These are phyloP conservation scores for Trichophyton verrucosum DNA, from an alignment of 2,329 filamentous ascomycete species.

Conservation along the genomic window DNA sequence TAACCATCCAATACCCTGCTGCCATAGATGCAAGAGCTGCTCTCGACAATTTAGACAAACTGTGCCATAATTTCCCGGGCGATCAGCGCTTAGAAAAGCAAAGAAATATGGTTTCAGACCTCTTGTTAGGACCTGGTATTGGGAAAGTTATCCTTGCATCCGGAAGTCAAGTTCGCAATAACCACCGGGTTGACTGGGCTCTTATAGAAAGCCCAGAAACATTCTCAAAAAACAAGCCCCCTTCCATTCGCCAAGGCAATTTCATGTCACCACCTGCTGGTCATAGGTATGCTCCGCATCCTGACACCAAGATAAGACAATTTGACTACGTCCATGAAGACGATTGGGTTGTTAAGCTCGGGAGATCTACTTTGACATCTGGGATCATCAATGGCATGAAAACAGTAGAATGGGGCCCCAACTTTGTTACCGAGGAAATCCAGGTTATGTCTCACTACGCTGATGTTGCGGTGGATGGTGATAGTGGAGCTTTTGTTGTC, in stretches of 20 bases:
- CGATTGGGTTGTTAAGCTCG: not conserved
- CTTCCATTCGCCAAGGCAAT: not conserved
- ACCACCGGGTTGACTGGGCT: not conserved
- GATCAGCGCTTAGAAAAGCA: not conserved
- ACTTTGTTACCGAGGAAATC: not conserved
- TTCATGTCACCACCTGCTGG: not conserved
- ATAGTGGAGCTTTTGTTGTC: not conserved
- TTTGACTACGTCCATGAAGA: not conserved
- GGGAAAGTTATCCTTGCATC: slow-evolving; percentile 3
- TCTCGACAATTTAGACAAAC: not conserved
- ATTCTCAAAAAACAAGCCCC: not conserved
- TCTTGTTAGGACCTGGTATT: not conserved
- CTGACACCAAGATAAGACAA: not conserved
- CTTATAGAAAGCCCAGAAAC: not conserved
- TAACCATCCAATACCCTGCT: slow-evolving; percentile 3
- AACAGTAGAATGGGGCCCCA: not conserved
- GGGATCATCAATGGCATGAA: not conserved
- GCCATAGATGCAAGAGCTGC: not conserved
- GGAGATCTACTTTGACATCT: not conserved
- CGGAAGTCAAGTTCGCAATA: not conserved
- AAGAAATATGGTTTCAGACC: not conserved
- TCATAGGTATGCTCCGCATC: not conserved
- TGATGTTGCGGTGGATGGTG: not conserved
- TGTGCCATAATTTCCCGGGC: not conserved
- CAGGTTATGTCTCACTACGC: not conserved